Base-by-base conservation (phyloP, 495 filamentous ascomycete species). In the Neurospora pannonica region DNA sequence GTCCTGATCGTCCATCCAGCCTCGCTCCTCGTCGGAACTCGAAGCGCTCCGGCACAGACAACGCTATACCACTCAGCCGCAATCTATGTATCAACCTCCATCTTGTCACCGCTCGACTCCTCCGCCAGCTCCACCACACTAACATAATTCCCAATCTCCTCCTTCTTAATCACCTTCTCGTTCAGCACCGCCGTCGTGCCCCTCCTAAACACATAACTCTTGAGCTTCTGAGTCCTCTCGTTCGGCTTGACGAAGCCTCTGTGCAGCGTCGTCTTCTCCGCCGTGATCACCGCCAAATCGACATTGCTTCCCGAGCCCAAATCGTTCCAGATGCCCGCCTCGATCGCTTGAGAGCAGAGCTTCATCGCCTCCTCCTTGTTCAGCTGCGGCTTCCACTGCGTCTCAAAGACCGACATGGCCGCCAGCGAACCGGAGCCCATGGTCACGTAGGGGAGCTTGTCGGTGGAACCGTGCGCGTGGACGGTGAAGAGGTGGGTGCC, bases 281-380 rank as follows among this genome's bases (percentile, higher is more conserved):
- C 85, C 73, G 94, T 96, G 77, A 99, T 98, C 75, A 99, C 89
- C 75, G 94, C 95, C 67, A 99, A 91, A 81, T 99, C 97, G 67
- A 99, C 97, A 82, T 99, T 99, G 79, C 92, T 95, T 75, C 97
- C 97, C 15, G 93, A 97, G 5, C 97, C 97, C 82, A 99, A 83
- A 85, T 99, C 97, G 85, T 99, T 99, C 88, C 96, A 99, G 83
- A 99, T 98, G 90, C 97, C 97, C 11, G 97, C 91, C 85, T 94
- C 90, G 78, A 99, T 98, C 15, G 97, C 97, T 76, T 98, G 89
- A 15, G 90, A 87, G 80, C 92, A 93, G 75, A 98, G 87, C 77
- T 89, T 88, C 72, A 98, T 88, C 15, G 97, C 97, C 60, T 91
- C 93, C 39, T 97, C 92, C 77, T 89, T 87, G 72, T 90, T 92